Conservation (phyloP, 139 green algal genomes). For the Picochlorum costavermella region DNA sequence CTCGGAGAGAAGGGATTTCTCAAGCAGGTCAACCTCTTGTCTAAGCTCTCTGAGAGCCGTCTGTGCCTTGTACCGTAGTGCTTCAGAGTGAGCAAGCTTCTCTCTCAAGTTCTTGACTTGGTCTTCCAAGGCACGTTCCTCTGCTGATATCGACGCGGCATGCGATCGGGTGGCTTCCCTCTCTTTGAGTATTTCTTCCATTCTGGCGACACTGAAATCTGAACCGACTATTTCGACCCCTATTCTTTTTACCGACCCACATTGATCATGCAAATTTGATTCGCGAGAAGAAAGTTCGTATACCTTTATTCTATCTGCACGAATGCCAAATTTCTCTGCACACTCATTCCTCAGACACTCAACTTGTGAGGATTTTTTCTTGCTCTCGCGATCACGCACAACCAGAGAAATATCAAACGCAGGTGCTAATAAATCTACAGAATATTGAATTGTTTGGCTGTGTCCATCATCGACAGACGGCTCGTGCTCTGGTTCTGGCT, state of each 20-base stretch:
- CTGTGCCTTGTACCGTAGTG: slow-evolving; percentile 16
- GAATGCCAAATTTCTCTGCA: neutral
- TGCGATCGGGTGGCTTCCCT: neutral
- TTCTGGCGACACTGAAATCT: slow-evolving; percentile 18
- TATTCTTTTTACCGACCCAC: neutral
- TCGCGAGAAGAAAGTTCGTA: neutral
- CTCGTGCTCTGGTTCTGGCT: no score
- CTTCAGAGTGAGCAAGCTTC: slow-evolving; percentile 17
- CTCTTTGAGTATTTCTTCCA: slow-evolving; percentile 21
- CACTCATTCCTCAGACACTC: neutral
- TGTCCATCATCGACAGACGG: no score
- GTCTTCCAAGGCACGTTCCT: neutral
- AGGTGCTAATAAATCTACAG: neutral
- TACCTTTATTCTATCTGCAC: neutral
- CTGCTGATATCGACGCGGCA: neutral
- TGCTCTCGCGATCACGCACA: neutral
- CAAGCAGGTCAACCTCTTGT: slow-evolving; percentile 3
- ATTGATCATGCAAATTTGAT: neutral
- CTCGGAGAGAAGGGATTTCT: no score
- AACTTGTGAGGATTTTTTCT: neutral
- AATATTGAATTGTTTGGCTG: no score
- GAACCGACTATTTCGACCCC: neutral
- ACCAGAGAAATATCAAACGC: neutral
- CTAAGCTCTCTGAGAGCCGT: slow-evolving; percentile 12
- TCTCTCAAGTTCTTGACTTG: slow-evolving; percentile 2